phyloP scores from a whole-genome alignment of 2,329 filamentous ascomycete genomes.

The Ophiocordyceps polyrhachis-furcata region DNA sequence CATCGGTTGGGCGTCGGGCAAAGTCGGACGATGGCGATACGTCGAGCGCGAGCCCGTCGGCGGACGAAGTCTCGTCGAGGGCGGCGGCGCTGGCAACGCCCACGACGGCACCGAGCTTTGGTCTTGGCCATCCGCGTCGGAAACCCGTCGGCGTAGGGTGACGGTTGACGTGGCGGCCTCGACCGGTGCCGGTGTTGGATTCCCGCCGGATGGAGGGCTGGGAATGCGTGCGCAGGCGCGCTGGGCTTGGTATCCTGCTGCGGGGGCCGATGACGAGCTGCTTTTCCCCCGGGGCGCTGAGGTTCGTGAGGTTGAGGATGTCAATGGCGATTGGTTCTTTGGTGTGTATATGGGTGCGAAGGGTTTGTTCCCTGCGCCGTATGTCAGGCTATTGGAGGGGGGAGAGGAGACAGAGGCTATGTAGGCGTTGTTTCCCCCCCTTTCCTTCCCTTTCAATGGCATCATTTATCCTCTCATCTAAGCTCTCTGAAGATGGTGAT shows the following conservation, averaged over 20 bases:
- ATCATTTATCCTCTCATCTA: neutral
- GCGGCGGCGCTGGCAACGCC: slow-evolving; percentile 6
- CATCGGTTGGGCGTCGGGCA: slow-evolving; percentile 52
- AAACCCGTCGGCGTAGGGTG: slow-evolving; percentile 26
- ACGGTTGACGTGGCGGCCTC: slow-evolving; percentile 29
- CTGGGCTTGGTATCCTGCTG: slow-evolving; percentile 63
- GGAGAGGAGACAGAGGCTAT: neutral
- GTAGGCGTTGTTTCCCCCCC: neutral
- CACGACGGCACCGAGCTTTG: slow-evolving; percentile 25
- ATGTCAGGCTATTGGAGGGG: slow-evolving; percentile 34
- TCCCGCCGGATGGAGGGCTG: slow-evolving; percentile 59
- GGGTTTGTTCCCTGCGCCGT: slow-evolving; percentile 65
- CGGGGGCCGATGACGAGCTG: slow-evolving; percentile 52
- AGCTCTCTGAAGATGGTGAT: too few species aligned
- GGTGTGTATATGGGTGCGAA: slow-evolving; percentile 67
- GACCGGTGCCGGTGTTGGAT: slow-evolving; percentile 20
- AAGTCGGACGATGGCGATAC: slow-evolving; percentile 46
- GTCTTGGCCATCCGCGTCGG: slow-evolving; percentile 27
- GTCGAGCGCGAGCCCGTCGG: slow-evolving; percentile 61
- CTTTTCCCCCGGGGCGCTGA: slow-evolving; percentile 70
- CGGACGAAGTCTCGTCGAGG: slow-evolving; percentile 26
- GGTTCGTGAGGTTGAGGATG: slow-evolving; percentile 64
- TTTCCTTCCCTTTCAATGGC: too few species aligned
- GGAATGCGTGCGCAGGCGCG: slow-evolving; percentile 44
- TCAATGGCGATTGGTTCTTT: slow-evolving; percentile 82